Base-by-base conservation (phyloP, 1,139 yeast genomes). In the Geotrichum restrictum region DNA sequence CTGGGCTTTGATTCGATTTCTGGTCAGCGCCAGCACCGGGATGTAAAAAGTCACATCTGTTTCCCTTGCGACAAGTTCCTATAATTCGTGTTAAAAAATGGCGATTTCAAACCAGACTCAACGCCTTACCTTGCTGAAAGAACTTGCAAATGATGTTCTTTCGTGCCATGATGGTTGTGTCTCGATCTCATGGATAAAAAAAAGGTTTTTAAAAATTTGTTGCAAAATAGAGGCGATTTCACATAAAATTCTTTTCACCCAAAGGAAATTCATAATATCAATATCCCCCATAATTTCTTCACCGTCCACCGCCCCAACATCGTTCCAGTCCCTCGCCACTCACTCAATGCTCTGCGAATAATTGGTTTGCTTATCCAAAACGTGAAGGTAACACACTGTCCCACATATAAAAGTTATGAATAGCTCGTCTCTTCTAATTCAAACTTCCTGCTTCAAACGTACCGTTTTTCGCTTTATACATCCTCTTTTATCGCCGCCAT, bases 31-130 rank as follows among this genome's bases (percentile, higher is more conserved):
- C 36, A 34, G 53, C 55, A 18, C 49, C 51, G 24, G 55, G 59
- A 43, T 62, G 65, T 14, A 56, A 38, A 42, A 55, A 62, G 32
- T 54, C 53, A 44, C 65, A 62, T 19, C 38, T 41, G 19, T 44
- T 53, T 3, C 66, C 65, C 43, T 60, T 61, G 13, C 52, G 37
- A 47, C 64, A 61, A 13, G 52, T 58, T 8, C 64, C 64, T 53
- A 24, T 1, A 22, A 1, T 13, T 27, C 14, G 14, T 22, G 16
- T 6, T 21, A 8, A 37, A 41, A 13, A 2, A 8, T 22, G 18
- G 16, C 14, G 21, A 45, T 6, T 1, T 8, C 18, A 7, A 14
- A 13, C 19, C 13, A 8, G 19, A 21, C 5, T 22, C 10, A 1
- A 3, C 37, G n/a, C 43, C 24, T 37, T 43, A 40, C 52, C 52